Percentiles rank a stretch among this genome's conserved stretches.
These are phyloP conservation scores for Chalciporus sphaerocephalus DNA, from an alignment of 768 basidiomycete species.

Conservation along the genomic window DNA sequence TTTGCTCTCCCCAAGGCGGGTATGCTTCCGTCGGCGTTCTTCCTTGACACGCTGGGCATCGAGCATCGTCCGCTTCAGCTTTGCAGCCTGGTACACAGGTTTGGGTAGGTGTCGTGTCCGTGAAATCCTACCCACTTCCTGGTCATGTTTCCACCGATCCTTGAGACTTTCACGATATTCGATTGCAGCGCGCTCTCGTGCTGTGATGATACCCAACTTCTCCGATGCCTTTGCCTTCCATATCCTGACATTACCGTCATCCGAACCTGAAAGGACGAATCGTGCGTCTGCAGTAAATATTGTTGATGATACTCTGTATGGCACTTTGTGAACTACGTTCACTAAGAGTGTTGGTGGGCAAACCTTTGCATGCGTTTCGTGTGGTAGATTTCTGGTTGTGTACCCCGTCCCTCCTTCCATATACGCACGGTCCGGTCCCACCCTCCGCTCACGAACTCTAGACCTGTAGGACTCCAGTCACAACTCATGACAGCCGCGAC, in stretches of 20 bases:
- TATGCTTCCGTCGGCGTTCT: slow-evolving; percentile 86
- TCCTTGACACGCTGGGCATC: slow-evolving; percentile 89
- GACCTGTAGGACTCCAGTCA: slow-evolving; percentile 95
- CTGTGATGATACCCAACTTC: slow-evolving; percentile 86
- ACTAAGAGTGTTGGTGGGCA: slow-evolving; percentile 2
- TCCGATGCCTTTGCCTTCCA: slow-evolving; percentile 95
- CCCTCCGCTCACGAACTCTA: slow-evolving; percentile 92
- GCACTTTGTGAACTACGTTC: background rate
- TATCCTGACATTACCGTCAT: slow-evolving; percentile 91
- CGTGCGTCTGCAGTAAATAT: slow-evolving; percentile 87
- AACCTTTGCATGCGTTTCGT: slow-evolving; percentile 99
- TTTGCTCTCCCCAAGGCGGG: slow-evolving; percentile 78
- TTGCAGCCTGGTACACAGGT: slow-evolving; percentile 81
- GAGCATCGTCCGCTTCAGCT: slow-evolving; percentile 90
- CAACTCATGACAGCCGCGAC: slow-evolving; percentile 95
- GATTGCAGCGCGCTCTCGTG: slow-evolving; percentile 84
- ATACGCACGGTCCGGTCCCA: slow-evolving; percentile 94
- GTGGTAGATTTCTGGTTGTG: slow-evolving; percentile 86
- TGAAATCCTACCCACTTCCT: slow-evolving; percentile 73
- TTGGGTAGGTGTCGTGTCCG: slow-evolving; percentile 84
- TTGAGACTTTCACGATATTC: slow-evolving; percentile 89
- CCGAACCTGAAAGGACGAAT: slow-evolving; percentile 86
- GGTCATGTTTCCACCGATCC: slow-evolving; percentile 84
- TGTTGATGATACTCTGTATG: slow-evolving; percentile 75
- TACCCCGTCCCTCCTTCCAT: slow-evolving; percentile 86